A percentile compares a stretch with the other conserved stretches of the same genome.
Conservation (phyloP, 257 asterid genomes). For the Lavandula angustifolia region DNA sequence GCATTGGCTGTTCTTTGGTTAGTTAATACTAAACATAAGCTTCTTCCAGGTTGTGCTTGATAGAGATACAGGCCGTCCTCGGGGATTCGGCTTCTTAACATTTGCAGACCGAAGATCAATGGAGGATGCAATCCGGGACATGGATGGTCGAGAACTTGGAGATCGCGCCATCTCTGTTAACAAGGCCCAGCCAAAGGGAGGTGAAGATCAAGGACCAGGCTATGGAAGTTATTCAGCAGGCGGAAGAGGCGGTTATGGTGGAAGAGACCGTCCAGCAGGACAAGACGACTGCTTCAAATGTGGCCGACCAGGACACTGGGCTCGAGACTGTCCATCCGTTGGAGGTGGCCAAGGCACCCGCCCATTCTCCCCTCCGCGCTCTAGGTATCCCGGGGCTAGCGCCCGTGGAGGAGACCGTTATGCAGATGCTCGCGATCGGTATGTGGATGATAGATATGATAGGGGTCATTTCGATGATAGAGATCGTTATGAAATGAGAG, state of each 20-base stretch:
- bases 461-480: conserved; percentile 78
- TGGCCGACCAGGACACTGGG: conserved; percentile 99
- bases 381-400: conserved; percentile 71
- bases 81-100: conserved; percentile 96
- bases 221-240: conserved; percentile 71
- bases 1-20: neutral
- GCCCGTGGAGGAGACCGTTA: conserved; percentile 83
- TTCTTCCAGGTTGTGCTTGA: conserved; percentile 78
- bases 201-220: conserved; percentile 73
- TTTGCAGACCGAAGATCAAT: conserved; percentile 89
- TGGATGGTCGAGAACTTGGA: conserved; percentile 94
- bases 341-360: conserved; percentile 77
- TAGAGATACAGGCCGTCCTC: conserved; percentile 97
- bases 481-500: conserved; percentile 73
- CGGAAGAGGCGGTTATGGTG: conserved; percentile 64
- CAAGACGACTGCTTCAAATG: conserved; percentile 97
- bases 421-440: conserved; percentile 76
- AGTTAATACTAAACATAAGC: conserved; percentile 6
- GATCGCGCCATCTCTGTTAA: conserved; percentile 87
- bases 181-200: conserved; percentile 91
- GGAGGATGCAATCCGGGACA: conserved; percentile 94
- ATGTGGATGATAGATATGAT: conserved; percentile 69
- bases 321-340: conserved; percentile 86
- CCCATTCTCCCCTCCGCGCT: conserved; percentile 73
- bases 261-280: conserved; percentile 71